Evolutionary conservation across 805 yeast species (phyloP).

Genomic region (Lachancea dasiensis): DNA sequence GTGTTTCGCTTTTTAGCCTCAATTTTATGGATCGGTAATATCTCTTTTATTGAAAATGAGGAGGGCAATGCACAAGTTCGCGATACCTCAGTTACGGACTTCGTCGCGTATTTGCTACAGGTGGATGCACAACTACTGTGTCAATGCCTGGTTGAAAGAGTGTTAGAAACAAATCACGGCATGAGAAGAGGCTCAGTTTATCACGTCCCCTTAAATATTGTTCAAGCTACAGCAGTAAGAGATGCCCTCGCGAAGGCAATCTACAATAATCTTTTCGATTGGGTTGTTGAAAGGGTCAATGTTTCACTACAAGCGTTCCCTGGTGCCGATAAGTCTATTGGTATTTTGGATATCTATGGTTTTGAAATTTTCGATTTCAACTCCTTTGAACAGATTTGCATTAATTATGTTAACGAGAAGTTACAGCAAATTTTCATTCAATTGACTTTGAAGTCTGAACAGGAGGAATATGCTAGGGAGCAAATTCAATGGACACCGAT

Average conservation of each 20-base stretch:
- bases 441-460: constrained; percentile 92
- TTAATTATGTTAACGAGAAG: constrained; percentile 93
- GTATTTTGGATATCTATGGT: constrained; percentile 92
- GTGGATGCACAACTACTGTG: constrained; percentile 63
- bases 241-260: constrained; percentile 95
- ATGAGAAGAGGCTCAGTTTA: constrained; percentile 86
- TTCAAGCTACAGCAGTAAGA: constrained; percentile 91
- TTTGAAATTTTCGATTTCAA: constrained; percentile 94
- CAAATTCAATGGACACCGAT: constrained; percentile 97
- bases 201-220: constrained; percentile 85
- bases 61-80: constrained; percentile 78
- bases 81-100: constrained; percentile 87
- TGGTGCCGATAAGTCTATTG: constrained; percentile 64
- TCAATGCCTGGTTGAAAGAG: constrained; percentile 68
- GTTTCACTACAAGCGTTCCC: constrained; percentile 55
- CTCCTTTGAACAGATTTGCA: constrained; percentile 92
- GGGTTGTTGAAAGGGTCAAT: constrained; percentile 94
- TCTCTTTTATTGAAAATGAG: constrained; percentile 77
- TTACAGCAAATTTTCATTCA: constrained; percentile 95
- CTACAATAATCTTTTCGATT: constrained; percentile 86
- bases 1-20: constrained; percentile 81
- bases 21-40: constrained; percentile 91
- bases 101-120: constrained; percentile 85
- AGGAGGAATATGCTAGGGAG: constrained; percentile 93
- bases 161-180: constrained; percentile 87